phyloP scores from a whole-genome alignment of 768 basidiomycete genomes.

The Kwoniella dejecticola region DNA sequence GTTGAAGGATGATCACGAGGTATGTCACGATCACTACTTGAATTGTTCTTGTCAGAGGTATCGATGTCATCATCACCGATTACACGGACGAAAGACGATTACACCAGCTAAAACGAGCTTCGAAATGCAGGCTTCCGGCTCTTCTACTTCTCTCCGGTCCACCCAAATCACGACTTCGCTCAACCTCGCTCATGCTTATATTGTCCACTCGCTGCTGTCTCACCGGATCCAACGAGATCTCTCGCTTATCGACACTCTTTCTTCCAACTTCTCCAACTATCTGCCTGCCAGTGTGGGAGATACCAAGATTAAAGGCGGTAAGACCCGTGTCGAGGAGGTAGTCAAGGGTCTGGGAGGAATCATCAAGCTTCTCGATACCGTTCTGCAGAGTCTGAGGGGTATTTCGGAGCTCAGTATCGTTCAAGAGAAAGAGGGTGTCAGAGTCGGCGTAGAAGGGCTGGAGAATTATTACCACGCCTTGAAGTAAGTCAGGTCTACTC shows the following conservation, averaged over 20 bases:
- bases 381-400: constrained; percentile 79
- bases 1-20: constrained; percentile 81
- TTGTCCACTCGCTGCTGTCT: constrained; percentile 82
- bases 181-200: constrained; percentile 78
- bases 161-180: constrained; percentile 40
- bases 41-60: neutral
- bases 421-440: constrained; percentile 82
- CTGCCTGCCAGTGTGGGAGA: constrained; percentile 31
- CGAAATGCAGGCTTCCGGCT: constrained; percentile 44
- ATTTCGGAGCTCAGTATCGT: constrained; percentile 81
- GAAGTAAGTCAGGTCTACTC: constrained; percentile 59
- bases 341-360: constrained; percentile 77
- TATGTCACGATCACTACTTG: constrained; percentile 54
- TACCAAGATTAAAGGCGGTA: constrained; percentile 37
- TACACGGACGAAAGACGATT: no score
- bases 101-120: no score
- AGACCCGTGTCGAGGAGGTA: constrained; percentile 45
- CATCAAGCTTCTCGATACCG: constrained; percentile 79
- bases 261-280: constrained; percentile 22
- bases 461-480: constrained; percentile 73
- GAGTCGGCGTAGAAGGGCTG: constrained; percentile 74
- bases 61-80: no score
- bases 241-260: constrained; percentile 69
- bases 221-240: constrained; percentile 87
- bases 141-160: constrained; percentile 39